Base-by-base conservation (phyloP, 2,329 filamentous ascomycete genomes). In the Aspergillus uvarum region DNA sequence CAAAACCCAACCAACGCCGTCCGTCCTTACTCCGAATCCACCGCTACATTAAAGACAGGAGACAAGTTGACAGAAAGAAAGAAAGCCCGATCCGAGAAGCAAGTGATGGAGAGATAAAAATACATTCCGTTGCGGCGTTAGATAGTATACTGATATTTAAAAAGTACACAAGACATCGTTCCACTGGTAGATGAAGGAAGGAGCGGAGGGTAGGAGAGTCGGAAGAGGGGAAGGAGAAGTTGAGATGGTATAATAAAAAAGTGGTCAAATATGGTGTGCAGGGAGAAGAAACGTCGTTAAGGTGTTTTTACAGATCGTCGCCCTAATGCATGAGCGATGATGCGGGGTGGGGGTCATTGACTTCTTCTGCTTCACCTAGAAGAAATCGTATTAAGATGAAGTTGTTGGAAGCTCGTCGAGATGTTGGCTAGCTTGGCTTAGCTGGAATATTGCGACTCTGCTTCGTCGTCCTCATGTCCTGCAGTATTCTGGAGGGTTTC, bases 121-220 rank as follows among this genome's bases (percentile, higher is more conserved):
- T 56, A 59, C 50, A 61, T 58, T 48, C 58, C 59, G 50, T 63
- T 32, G 58, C 52, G 47, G 53, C 59, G 61, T 61, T 48, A 60
- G 44, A 47, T 48, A 42, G 26, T 10, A 42, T 21, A 44, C 35
- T 57, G 49, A 42, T 62, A 56, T 55, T 55, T 61, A 61, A 38
- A 59, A 16, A 29, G 38, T 19, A 44, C 38, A 44, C 38, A 6
- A 44, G 38, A 44, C 38, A 44, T 44, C 38, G 6, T 44, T 44
- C n/a, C 38, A 44, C 22, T 29, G 32, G 32, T 35, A 35, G 32
- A 29, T 29, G 26, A 35, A 35, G 32, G 26, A 35, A 35, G 32
- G 32, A 35, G 32, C 11, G 32, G 32, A 16, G 32, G 32, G 11
- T 3, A 12, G 7, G 7, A 16, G 12, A 50, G 29, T 47, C 21